Evolutionary conservation across 2,329 filamentous ascomycete species (phyloP).

Genomic region (Scortechinia acanthostroma): DNA sequence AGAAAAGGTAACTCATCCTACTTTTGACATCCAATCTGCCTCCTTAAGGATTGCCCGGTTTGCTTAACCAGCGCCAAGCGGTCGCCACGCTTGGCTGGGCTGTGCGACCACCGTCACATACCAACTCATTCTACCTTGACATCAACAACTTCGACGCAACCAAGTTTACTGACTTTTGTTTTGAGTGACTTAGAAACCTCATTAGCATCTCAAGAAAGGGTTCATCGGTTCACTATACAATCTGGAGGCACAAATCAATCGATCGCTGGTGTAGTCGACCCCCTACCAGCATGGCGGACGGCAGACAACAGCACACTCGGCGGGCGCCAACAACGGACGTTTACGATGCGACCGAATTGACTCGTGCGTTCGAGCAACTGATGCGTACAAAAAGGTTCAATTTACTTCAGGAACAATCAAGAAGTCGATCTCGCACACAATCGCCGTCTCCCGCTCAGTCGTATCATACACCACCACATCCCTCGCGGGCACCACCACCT

Average conservation of each 20-base stretch:
- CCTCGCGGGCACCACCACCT: slow-evolving; percentile 1
- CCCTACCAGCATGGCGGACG: background rate
- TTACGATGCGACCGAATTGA: background rate
- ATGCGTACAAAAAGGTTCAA: slow-evolving; percentile 1
- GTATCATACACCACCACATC: background rate
- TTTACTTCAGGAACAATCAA: background rate
- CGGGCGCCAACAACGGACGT: background rate
- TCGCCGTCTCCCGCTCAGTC: background rate
- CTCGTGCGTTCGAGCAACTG: background rate
- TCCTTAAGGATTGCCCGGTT: too few relatives aligned
- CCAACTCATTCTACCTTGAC: background rate
- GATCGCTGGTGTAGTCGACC: background rate
- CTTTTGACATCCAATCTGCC: too few relatives aligned
- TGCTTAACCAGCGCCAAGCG: too few relatives aligned
- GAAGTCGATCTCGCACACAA: background rate
- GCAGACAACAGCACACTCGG: background rate
- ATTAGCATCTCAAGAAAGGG: too few relatives aligned
- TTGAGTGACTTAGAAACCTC: background rate
- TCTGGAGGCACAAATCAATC: too few relatives aligned
- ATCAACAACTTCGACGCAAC: background rate
- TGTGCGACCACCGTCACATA: background rate
- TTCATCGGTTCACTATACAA: too few relatives aligned
- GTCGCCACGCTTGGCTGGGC: too few relatives aligned
- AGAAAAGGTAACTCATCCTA: too few relatives aligned
- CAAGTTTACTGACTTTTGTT: background rate